phyloP scores from a whole-genome alignment of 768 basidiomycete genomes.

The Leccinum boreale region DNA sequence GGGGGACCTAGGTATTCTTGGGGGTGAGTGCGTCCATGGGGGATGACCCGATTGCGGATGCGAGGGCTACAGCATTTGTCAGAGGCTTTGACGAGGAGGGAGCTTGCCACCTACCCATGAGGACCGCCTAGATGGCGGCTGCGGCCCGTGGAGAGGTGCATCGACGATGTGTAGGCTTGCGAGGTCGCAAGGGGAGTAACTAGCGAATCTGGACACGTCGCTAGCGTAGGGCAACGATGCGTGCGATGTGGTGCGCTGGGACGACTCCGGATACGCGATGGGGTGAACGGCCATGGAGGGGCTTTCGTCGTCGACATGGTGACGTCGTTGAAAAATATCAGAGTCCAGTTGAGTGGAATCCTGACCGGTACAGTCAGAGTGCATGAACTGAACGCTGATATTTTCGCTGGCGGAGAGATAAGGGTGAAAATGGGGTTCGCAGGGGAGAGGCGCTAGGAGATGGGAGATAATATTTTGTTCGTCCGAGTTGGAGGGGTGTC shows the following conservation, averaged over 20 bases:
- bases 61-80: slow-evolving; percentile 20
- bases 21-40: slow-evolving; percentile 11
- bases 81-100: slow-evolving; percentile 8
- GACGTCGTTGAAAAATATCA: slow-evolving; percentile 23
- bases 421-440: slow-evolving; percentile 11
- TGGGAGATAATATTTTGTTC: slow-evolving; percentile 19
- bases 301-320: slow-evolving; percentile 6
- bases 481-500: slow-evolving; percentile 13
- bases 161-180: slow-evolving; percentile 7
- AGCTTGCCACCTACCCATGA: slow-evolving; percentile 24
- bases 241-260: slow-evolving; percentile 30
- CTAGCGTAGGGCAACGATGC: slow-evolving; percentile 12
- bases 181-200: slow-evolving; percentile 12
- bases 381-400: slow-evolving; percentile 33
- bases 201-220: slow-evolving; percentile 11
- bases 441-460: slow-evolving; percentile 12
- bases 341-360: slow-evolving; percentile 24
- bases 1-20: slow-evolving; percentile 21
- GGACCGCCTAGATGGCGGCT: slow-evolving; percentile 16
- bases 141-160: slow-evolving; percentile 8
- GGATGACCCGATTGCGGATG: slow-evolving; percentile 13
- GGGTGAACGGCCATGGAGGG: not conserved
- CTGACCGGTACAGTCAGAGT: slow-evolving; percentile 17
- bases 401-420: slow-evolving; percentile 19
- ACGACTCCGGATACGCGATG: slow-evolving; percentile 28